A percentile compares a stretch with the other conserved stretches of the same genome.
These are phyloP conservation scores for Colletotrichum sp. DNA, from an alignment of 2,329 filamentous ascomycete genomes.

Conservation along the genomic window DNA sequence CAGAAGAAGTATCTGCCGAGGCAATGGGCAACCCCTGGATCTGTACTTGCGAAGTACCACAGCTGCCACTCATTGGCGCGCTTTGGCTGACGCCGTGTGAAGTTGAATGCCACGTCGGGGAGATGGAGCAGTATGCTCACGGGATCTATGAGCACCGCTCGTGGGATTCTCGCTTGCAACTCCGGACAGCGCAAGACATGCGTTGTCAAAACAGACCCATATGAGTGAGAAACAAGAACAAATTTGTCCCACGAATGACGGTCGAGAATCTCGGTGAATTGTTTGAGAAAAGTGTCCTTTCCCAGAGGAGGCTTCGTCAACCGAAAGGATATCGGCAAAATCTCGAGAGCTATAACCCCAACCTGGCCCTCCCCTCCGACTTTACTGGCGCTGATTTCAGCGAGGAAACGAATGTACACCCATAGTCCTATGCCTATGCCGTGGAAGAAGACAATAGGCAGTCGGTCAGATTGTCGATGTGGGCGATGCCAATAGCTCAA, in stretches of 20 bases:
- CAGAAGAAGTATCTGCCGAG: constrained; percentile 74
- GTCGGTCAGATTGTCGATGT: constrained; percentile 58
- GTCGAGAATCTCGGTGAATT: constrained; percentile 63
- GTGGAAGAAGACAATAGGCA: constrained; percentile 72
- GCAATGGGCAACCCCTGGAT: constrained; percentile 69
- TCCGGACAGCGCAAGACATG: constrained; percentile 60
- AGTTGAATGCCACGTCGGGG: constrained; percentile 76
- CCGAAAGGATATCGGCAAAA: constrained; percentile 70
- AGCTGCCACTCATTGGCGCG: constrained; percentile 73
- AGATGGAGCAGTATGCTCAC: constrained; percentile 72
- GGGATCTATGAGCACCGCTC: constrained; percentile 60
- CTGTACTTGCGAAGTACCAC: constrained; percentile 73
- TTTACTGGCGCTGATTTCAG: constrained; percentile 47
- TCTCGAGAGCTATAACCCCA: constrained; percentile 70
- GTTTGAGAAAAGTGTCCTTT: constrained; percentile 57
- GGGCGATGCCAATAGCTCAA: constrained; percentile 71
- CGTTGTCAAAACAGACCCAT: constrained; percentile 67
- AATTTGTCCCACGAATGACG: constrained; percentile 63
- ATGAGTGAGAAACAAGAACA: constrained; percentile 63
- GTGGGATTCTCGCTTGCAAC: constrained; percentile 55
- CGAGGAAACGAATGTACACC: constrained; percentile 64
- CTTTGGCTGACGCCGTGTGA: constrained; percentile 58
- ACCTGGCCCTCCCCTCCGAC: constrained; percentile 42
- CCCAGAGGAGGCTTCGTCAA: constrained; percentile 59
- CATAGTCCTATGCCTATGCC: constrained; percentile 74